Base-by-base conservation (phyloP, 73 alveolate species). In the Blepharisma japonicum region DNA sequence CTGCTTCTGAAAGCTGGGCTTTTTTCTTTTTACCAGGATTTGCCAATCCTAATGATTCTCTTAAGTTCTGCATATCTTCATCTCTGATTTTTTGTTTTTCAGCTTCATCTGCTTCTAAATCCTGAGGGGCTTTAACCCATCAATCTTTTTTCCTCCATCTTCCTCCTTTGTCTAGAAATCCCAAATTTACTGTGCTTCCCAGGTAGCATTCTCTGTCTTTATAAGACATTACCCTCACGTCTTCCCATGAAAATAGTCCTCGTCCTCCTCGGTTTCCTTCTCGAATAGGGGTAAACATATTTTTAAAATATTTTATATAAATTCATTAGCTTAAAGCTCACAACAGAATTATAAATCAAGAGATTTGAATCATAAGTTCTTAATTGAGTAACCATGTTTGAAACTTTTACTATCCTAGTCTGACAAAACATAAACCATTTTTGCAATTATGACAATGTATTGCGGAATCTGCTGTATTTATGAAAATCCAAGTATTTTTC, bases 241-340 rank as follows among this genome's bases (percentile, higher is more conserved):
- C 98, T 56, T 96, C 98, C 99, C 99, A 96, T 71, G 95, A 92
- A 85, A 96, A 96, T 79, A 89, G 85, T 78, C 94, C 97, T 71
- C 95, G 87, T 46, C 99, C 99, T 27, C 99, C 99, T 87, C 99
- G 83, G 84, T 92, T 91, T 68, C 99, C 99, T 18, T 92, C 97
- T 81, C 99, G 77, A 20, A 94, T 86, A 32, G 88, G 86, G 45
- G 84, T 84, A 61, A 77, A 77, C 86, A 83, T 86, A 21, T 61
- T 45, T 61, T 14, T 53, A 1, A 53, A 32, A 32, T 1, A 1
- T 1, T 32, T 32, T 32, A 32, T 32, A 32, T 32, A 3, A 32
- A 32, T 32, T 32, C 42, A 3, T 32, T 32, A 0, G 0, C 42
- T 32, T 32, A 32, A 32, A 32, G 0, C 42, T 32, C 3, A 32